These are phyloP conservation scores for Cercophora newfieldiana DNA, from an alignment of 495 filamentous ascomycete genomes.

Conservation along the genomic window DNA sequence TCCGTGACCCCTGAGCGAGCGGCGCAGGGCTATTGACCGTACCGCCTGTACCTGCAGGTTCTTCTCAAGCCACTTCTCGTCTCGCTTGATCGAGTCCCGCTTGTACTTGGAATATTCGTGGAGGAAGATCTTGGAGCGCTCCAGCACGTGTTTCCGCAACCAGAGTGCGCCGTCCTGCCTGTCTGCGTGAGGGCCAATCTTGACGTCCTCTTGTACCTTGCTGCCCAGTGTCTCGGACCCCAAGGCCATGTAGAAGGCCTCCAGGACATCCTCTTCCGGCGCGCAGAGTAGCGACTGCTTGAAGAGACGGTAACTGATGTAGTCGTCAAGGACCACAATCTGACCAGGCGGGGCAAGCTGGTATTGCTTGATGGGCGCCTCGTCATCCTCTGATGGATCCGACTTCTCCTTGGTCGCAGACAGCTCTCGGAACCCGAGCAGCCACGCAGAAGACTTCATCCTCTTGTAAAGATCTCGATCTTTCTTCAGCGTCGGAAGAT, in stretches of 20 bases:
- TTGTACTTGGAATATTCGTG: constrained; percentile 62
- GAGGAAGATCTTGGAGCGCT: constrained; percentile 84
- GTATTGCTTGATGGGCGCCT: constrained; percentile 72
- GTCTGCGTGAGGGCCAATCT: constrained; percentile 48
- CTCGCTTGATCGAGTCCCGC: constrained; percentile 74
- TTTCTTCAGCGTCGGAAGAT: constrained; percentile 64
- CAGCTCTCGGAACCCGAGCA: constrained; percentile 79
- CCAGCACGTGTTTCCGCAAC: constrained; percentile 75
- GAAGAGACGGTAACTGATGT: constrained; percentile 80
- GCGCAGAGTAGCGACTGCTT: constrained; percentile 76
- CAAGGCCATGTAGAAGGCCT: constrained; percentile 74
- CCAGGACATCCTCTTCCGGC: constrained; percentile 82
- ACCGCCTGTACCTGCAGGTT: constrained; percentile 78
- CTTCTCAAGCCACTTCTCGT: constrained; percentile 85
- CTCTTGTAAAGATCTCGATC: constrained; percentile 74
- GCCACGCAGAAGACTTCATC: constrained; percentile 72
- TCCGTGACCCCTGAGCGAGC: constrained; percentile 66
- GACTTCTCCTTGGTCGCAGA: constrained; percentile 46
- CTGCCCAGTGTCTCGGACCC: constrained; percentile 59
- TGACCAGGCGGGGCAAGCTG: constrained; percentile 66
- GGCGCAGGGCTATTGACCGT: constrained; percentile 68
- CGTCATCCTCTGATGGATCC: constrained; percentile 63
- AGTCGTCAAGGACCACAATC: constrained; percentile 83
- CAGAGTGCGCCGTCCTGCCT: constrained; percentile 53
- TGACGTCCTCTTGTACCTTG: constrained; percentile 61